phyloP scores from a whole-genome alignment of 257 asterid genomes.

The Cruciata laevipes region DNA sequence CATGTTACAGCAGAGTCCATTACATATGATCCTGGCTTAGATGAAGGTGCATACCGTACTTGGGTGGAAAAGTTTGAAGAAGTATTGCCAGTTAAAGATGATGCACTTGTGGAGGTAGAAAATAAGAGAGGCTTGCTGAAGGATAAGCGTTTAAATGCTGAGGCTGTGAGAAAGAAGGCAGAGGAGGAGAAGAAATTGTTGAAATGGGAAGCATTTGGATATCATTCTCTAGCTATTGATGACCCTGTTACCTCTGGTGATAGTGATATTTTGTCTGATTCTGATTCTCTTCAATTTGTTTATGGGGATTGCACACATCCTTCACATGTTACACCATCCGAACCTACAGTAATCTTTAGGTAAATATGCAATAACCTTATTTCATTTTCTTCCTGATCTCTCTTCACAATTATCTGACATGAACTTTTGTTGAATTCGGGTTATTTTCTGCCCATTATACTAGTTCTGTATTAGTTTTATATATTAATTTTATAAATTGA shows the following conservation, averaged over 20 bases:
- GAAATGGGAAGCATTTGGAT: conserved; percentile 87
- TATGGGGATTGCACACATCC: conserved; percentile 95
- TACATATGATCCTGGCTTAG: conserved; percentile 50
- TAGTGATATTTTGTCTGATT: conserved; percentile 44
- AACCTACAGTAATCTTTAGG: conserved; percentile 74
- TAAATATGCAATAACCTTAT: conserved; percentile 14
- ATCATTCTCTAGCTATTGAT: conserved; percentile 56
- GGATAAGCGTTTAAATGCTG: conserved; percentile 55
- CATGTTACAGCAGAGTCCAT: conserved; percentile 33
- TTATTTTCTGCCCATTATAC: neutral
- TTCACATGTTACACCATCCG: conserved; percentile 49
- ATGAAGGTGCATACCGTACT: conserved; percentile 69
- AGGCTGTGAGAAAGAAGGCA: conserved; percentile 62
- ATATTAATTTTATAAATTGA: too few species aligned
- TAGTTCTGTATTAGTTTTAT: neutral
- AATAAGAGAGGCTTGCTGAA: conserved; percentile 41
- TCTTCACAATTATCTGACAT: neutral
- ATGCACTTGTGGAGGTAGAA: conserved; percentile 30
- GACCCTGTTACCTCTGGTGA: conserved; percentile 41
- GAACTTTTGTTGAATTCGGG: neutral
- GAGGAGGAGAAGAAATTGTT: conserved; percentile 70
- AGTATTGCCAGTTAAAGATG: conserved; percentile 33
- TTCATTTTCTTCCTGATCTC: neutral
- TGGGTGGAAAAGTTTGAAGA: conserved; percentile 91
- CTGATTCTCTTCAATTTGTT: conserved; percentile 69